Percentiles rank a stretch among this genome's conserved stretches.
These are phyloP conservation scores for Boletus nobilissimus DNA, from an alignment of 1,284 basidiomycete species.

Conservation along the genomic window DNA sequence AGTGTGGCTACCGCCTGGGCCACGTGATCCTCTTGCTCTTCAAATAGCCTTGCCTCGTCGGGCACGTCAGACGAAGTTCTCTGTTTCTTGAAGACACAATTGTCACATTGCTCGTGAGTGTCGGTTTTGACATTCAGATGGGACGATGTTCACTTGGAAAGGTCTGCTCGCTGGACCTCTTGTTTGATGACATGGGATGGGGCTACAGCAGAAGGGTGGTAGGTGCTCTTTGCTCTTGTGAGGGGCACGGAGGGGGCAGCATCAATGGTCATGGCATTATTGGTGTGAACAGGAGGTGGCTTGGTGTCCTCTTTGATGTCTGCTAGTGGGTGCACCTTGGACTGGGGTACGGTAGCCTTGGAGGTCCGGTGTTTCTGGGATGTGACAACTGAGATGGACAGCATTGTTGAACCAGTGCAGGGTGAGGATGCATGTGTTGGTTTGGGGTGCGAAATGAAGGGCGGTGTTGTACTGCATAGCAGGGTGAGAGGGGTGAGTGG, in stretches of 20 bases:
- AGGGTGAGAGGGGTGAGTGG: too few species aligned
- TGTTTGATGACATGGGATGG: conserved; percentile 40
- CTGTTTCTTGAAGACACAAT: conserved; percentile 73
- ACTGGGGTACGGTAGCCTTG: conserved; percentile 37
- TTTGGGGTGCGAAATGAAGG: too few species aligned
- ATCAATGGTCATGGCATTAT: conserved; percentile 72
- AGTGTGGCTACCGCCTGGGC: conserved; percentile 50
- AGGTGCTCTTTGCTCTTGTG: conserved; percentile 9
- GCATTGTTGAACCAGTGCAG: too few species aligned
- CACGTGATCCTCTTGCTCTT: conserved; percentile 41
- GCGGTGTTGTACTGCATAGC: too few species aligned
- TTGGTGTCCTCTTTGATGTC: conserved; percentile 51
- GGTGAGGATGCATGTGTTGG: too few species aligned
- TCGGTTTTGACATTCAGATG: conserved; percentile 42
- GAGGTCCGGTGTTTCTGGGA: too few species aligned
- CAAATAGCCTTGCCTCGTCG: conserved; percentile 57
- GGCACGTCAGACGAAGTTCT: conserved; percentile 76
- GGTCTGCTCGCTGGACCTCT: conserved; percentile 44
- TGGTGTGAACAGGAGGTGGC: conserved; percentile 45
- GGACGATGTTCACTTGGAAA: conserved; percentile 43
- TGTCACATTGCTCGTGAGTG: conserved; percentile 58
- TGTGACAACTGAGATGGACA: too few species aligned
- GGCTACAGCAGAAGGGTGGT: conserved; percentile 24
- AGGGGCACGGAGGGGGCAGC: conserved; percentile 11
- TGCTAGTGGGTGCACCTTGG: conserved; percentile 39